Evolutionary conservation across 1,139 yeast species (phyloP).

Genomic region (Debaryomyces sp.): DNA sequence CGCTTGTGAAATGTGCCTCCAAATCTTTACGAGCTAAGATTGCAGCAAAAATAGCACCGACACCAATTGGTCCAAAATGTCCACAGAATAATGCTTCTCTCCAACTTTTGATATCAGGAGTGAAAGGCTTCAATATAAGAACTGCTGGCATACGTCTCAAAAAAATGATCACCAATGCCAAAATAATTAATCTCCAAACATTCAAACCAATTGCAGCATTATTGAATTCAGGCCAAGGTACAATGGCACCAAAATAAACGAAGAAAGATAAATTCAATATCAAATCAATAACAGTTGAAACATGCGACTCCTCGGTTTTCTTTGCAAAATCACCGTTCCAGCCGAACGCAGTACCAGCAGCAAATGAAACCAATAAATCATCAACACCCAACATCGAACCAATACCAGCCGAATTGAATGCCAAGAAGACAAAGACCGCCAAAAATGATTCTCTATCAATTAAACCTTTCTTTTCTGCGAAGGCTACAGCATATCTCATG

Average conservation of each 20-base stretch:
- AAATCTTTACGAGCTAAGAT: constrained; percentile 81
- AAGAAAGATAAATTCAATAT: constrained; percentile 83
- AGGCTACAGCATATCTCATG: constrained; percentile 73
- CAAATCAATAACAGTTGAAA: constrained; percentile 89
- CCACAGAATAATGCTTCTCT: constrained; percentile 95
- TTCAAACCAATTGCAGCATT: constrained; percentile 63
- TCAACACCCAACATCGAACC: constrained; percentile 93
- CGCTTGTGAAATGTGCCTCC: constrained; percentile 56
- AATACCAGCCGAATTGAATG: constrained; percentile 89
- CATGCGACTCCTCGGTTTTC: constrained; percentile 88
- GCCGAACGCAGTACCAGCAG: constrained; percentile 95
- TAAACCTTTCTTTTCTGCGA: constrained; percentile 71
- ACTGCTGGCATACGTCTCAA: constrained; percentile 90
- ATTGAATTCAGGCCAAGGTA: constrained; percentile 91
- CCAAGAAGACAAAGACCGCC: constrained; percentile 84
- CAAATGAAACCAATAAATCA: constrained; percentile 88
- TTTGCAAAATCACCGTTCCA: constrained; percentile 95
- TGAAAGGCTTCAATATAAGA: constrained; percentile 70
- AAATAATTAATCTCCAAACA: constrained; percentile 81
- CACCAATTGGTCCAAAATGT: constrained; percentile 98
- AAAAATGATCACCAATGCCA: constrained; percentile 82
- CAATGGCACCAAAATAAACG: constrained; percentile 90
- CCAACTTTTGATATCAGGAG: constrained; percentile 95
- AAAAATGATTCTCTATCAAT: constrained; percentile 94
- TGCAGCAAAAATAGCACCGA: constrained; percentile 92